Base-by-base conservation (phyloP, 352 stramenopile species). In the Pythium monospermum region DNA sequence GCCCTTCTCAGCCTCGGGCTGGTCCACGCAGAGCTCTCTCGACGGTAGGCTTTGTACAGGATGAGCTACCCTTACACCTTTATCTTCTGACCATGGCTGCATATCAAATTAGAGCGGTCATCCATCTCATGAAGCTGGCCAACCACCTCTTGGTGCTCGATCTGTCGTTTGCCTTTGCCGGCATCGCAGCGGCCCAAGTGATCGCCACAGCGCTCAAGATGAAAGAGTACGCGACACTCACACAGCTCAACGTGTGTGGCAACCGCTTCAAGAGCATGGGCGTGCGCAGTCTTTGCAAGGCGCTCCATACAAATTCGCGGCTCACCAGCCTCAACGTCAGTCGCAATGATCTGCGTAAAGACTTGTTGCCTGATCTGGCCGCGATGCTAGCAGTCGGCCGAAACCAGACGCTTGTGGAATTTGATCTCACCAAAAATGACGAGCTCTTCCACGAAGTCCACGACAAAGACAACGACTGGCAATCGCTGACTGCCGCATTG, bases 151-250 rank as follows among this genome's bases (percentile, higher is more conserved):
- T 45, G 15, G 28, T 28, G 15, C 28, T 79, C 23, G 69, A 79
- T 26, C 49, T 80, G 13, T 72, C 69, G n/a, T 76, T 72, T 37
- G 64, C 64, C 15, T 70, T 74, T 36, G 59, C 68, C 23, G 64
- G 67, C 11, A 70, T 71, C 40, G 41, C 57, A 3, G 53, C 57
- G 0, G 56, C 65, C 3, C 63, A 71, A 42, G 53, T 74, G 18
- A 37, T 76, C 15, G 66, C 69, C 6, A 51, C 64, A 18, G 59
- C 69, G 15, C 57, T 76, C 12, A 57, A 41, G 19, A 74, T 74
- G 35, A 49, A 61, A 15, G 42, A 49, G 23, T 73, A 67, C 26
- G 30, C 64, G 3, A 64, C 57, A 26, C 64, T 76, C 13, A 72
- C 61, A 19, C 51, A 64, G 31, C 57, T 76, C 8, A 71, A 66